phyloP scores from a whole-genome alignment of 345 rosid genomes.

The Euphorbia lathyris region DNA sequence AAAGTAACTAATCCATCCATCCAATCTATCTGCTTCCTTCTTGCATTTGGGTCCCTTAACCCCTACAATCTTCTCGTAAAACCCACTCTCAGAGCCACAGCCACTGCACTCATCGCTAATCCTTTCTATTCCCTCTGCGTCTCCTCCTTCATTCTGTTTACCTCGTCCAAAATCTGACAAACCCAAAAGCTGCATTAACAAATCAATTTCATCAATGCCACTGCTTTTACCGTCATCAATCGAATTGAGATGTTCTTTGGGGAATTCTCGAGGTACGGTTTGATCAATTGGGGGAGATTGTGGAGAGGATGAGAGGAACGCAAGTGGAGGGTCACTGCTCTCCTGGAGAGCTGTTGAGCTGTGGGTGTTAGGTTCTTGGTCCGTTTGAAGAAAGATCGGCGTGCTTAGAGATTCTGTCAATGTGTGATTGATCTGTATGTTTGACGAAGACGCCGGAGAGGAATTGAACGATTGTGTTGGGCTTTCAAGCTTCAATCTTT shows the following conservation, averaged over 20 bases:
- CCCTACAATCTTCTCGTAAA: slow-evolving; percentile 46
- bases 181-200: slow-evolving; percentile 38
- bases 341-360: slow-evolving; percentile 23
- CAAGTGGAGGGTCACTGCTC: slow-evolving; percentile 47
- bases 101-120: slow-evolving; percentile 20
- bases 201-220: slow-evolving; percentile 29
- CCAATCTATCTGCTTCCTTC: slow-evolving; percentile 41
- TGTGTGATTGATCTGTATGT: slow-evolving; percentile 2
- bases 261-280: slow-evolving; percentile 14
- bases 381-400: slow-evolving; percentile 34
- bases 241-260: neutral
- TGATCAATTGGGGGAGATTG: slow-evolving; percentile 18
- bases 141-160: too few relatives aligned
- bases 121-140: too few relatives aligned
- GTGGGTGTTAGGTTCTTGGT: neutral
- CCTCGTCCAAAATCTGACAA: slow-evolving; percentile 17
- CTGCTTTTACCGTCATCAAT: too few relatives aligned
- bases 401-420: slow-evolving; percentile 32
- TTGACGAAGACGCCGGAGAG: slow-evolving; percentile 7
- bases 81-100: slow-evolving; percentile 41
- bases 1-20: slow-evolving; percentile 42
- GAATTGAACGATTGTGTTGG: too few relatives aligned
- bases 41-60: slow-evolving; percentile 49
- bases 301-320: slow-evolving; percentile 35
- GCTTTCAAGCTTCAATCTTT: slow-evolving; percentile 37